Evolutionary conservation across 441 rosid species (phyloP).

Genomic region (Corymbia citriodora): DNA sequence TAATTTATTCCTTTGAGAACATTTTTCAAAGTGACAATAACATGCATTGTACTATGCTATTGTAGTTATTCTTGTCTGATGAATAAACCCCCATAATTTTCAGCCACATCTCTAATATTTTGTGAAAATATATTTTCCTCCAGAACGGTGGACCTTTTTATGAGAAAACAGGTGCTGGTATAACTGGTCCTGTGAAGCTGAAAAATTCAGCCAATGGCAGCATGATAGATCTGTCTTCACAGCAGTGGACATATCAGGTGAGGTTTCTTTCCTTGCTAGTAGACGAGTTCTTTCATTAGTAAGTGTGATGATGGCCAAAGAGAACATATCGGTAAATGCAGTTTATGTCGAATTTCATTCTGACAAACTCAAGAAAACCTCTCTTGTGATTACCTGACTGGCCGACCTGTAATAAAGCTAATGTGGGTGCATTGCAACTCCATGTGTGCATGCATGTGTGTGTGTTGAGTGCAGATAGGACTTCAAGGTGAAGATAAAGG

Average conservation of each 20-base stretch:
- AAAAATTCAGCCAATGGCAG: conserved; percentile 47
- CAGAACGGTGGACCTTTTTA: conserved; percentile 95
- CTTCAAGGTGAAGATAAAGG: conserved; percentile 83
- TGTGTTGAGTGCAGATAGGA: conserved; percentile 48
- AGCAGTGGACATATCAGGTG: conserved; percentile 93
- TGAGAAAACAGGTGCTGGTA: conserved; percentile 74
- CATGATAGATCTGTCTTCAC: conserved; percentile 57
- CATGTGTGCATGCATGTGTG: neutral
- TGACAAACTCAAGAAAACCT: neutral
- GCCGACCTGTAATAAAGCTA: neutral
- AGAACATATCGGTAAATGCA: neutral
- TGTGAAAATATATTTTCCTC: neutral
- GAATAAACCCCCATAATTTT: neutral
- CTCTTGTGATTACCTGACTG: neutral
- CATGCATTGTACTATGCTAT: neutral
- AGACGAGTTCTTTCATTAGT: neutral
- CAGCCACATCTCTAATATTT: neutral
- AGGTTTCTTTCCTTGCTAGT: conserved; percentile 1
- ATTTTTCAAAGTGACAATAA: neutral
- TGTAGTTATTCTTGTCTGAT: neutral
- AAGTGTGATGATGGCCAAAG: neutral
- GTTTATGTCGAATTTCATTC: neutral
- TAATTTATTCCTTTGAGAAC: neutral
- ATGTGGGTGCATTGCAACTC: neutral
- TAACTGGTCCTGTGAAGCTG: conserved; percentile 85